Evolutionary conservation across 352 stramenopile genomes (phyloP), one percentile per base, ranked within the genome.

Genomic region (Phytophthora litchii): DNA sequence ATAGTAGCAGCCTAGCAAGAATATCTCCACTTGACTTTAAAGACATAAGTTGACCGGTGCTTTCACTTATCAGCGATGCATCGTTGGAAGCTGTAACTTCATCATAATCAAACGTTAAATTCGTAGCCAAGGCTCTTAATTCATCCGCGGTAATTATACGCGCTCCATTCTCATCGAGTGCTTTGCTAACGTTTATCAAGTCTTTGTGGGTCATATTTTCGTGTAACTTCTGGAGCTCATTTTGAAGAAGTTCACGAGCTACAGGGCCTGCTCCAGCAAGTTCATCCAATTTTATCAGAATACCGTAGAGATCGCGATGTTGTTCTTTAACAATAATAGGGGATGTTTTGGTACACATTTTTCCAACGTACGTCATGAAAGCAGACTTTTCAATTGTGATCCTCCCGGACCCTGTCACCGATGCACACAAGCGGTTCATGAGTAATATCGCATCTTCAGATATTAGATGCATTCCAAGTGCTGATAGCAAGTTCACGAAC

Each of bases 171-270:
- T 67, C 45, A 5, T 72, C 65, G 1, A 89, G 52, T 25, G 46
- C 20, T 21, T 67, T 64, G 25, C 73, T 69, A 13, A 78, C 36
- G 3, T 43, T 14, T 9, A 67, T 9, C 7, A 67, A 51, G 2
- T 81, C 64, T 11, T 65, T 67, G 23, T 54, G 21, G 1, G 61
- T 64, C 16, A 82, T 60, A 32, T 80, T 75, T 70, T 59, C 78
- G 19, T 88, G 76, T 12, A 89, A 41, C 20, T 77, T 68, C 31
- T 83, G 73, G 0, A 86, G 29, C 11, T 85, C 61, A 12, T 69
- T 47, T 40, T 65, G 73, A n/a, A 81, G n/a, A 13, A 36, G 27
- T 32, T 76, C 62, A 45, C 69, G 63, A 45, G 40, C 52, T 34
- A 7, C 16, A 16, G 34, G 47, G 8, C 7, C 34, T 32, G 16